Conservation (phyloP, 768 basidiomycete genomes). For the Tricholomella constricta region DNA sequence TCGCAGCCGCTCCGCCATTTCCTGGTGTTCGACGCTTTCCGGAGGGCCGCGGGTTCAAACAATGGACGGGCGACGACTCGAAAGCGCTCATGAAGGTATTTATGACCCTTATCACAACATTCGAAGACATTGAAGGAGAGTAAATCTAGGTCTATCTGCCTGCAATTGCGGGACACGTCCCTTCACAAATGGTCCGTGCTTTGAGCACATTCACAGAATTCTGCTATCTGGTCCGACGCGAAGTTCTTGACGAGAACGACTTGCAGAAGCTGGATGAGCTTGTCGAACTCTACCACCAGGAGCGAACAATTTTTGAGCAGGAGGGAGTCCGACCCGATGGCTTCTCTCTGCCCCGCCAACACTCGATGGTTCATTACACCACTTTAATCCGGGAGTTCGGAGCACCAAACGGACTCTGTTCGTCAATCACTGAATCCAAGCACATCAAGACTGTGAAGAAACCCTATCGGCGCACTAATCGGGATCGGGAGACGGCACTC, state of each 20-base stretch:
- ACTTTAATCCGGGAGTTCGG: slow-evolving; percentile 23
- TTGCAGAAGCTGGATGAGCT: slow-evolving; percentile 21
- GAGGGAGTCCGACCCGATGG: slow-evolving; percentile 2
- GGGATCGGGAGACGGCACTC: slow-evolving; percentile 9
- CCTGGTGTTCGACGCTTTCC: neutral
- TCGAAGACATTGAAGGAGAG: no score
- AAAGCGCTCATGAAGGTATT: neutral
- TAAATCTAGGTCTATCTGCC: slow-evolving; percentile 12
- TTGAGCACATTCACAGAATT: slow-evolving; percentile 29
- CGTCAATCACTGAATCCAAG: slow-evolving; percentile 32
- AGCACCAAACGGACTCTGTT: slow-evolving; percentile 30
- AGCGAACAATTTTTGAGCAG: slow-evolving; percentile 24
- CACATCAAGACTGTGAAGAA: slow-evolving; percentile 16
- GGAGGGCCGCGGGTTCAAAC: neutral
- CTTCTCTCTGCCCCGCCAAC: slow-evolving; percentile 17
- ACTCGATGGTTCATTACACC: slow-evolving; percentile 25
- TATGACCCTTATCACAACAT: neutral
- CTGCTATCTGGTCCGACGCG: slow-evolving; percentile 21
- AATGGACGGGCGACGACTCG: neutral
- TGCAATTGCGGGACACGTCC: slow-evolving; percentile 11
- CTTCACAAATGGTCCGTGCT: slow-evolving; percentile 15
- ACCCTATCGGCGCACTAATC: slow-evolving; percentile 21
- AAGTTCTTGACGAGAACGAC: slow-evolving; percentile 16
- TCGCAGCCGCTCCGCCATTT: neutral
- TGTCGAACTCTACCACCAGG: slow-evolving; percentile 23